Percentiles rank a stretch among this genome's conserved stretches.
Conservation (phyloP, 129 eudicot species). For the Dittrichia graveolens region DNA sequence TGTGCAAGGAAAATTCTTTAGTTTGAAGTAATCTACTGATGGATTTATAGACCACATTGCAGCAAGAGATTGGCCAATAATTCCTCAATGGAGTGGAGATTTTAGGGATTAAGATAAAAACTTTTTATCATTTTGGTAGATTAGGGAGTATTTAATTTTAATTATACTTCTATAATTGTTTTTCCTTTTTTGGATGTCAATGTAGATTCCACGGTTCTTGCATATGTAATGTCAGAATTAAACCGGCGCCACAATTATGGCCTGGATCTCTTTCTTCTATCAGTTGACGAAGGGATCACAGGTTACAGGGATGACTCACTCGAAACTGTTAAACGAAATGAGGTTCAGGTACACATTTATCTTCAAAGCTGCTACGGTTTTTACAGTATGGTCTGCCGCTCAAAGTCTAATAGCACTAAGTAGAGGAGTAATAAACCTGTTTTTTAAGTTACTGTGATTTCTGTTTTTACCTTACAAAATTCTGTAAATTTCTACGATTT, state of each 20-base stretch:
- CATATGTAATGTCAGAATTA: constrained; percentile 83
- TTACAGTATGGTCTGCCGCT: too few species aligned
- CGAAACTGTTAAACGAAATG: constrained; percentile 94
- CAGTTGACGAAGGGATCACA: constrained; percentile 97
- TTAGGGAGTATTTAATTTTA: background rate
- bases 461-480: constrained; percentile 3
- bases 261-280: constrained; percentile 84
- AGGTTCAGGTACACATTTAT: constrained; percentile 64
- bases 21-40: too few species aligned
- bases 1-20: too few species aligned
- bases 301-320: constrained; percentile 99
- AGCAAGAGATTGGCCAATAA: too few species aligned
- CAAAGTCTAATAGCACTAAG: background rate
- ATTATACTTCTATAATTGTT: background rate
- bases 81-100: too few species aligned
- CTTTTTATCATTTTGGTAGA: background rate
- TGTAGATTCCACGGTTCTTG: constrained; percentile 97
- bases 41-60: too few species aligned
- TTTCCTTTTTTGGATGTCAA: background rate
- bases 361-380: background rate
- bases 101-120: too few species aligned
- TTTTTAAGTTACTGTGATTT: background rate
- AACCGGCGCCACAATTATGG: constrained; percentile 86
- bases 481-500: constrained; percentile 1
- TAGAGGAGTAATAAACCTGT: background rate